These are phyloP conservation scores for Babesia ovis DNA, from an alignment of 169 alveolate genomes.

Conservation along the genomic window DNA sequence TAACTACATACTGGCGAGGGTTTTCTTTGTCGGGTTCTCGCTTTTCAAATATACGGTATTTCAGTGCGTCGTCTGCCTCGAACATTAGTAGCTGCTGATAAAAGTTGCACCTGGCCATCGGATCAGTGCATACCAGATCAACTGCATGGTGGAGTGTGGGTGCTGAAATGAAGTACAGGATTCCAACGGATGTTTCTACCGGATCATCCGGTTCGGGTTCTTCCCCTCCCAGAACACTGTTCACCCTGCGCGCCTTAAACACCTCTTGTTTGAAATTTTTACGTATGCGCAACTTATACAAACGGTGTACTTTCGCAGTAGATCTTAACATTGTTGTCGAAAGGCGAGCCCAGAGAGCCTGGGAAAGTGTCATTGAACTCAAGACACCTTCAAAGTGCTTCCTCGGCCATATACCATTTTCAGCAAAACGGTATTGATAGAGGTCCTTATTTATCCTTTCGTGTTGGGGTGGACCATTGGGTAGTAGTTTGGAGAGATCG, in stretches of 20 bases:
- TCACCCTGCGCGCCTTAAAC: conserved; percentile 23
- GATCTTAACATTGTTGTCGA: conserved; percentile 63
- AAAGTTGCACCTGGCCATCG: conserved; percentile 60
- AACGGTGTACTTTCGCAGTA: conserved; percentile 50
- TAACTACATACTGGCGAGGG: conserved; percentile 59
- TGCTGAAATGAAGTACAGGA: conserved; percentile 55
- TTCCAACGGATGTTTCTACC: conserved; percentile 54
- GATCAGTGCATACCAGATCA: conserved; percentile 55
- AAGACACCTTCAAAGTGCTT: conserved; percentile 52
- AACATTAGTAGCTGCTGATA: conserved; percentile 53
- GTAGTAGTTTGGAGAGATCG: conserved; percentile 34
- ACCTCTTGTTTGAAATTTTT: conserved; percentile 51
- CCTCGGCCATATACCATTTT: conserved; percentile 62
- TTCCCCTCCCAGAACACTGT: background rate
- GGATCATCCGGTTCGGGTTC: conserved; percentile 30
- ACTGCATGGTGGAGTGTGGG: conserved; percentile 70
- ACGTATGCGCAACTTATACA: conserved; percentile 50
- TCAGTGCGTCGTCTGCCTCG: conserved; percentile 59
- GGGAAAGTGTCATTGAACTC: conserved; percentile 37
- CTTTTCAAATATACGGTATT: conserved; percentile 16
- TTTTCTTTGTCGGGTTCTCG: conserved; percentile 29
- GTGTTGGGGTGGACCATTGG: conserved; percentile 41
- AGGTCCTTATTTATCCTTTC: conserved; percentile 26
- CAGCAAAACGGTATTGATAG: conserved; percentile 34
- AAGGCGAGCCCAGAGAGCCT: conserved; percentile 67